Base-by-base conservation (phyloP, 208 protist genomes). In the Leishmania arabica region DNA sequence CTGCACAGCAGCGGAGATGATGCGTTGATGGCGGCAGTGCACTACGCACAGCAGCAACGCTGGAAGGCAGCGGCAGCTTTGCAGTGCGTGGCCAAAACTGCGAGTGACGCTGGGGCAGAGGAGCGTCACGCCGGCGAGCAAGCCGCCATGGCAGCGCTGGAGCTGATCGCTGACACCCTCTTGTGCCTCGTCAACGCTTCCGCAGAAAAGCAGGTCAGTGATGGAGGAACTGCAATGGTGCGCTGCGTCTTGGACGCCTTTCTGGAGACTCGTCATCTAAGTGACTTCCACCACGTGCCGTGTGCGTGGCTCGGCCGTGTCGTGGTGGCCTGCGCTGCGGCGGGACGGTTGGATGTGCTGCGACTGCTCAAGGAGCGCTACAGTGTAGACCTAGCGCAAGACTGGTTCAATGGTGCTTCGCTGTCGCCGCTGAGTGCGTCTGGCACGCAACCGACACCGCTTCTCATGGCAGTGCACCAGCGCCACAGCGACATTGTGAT, bases 231-330 rank as follows among this genome's bases (percentile, higher is more conserved):
- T 68, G 37, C 81, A 79, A 79, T 82, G 15, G 82, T 84, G 81
- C 79, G 77, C 64, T 75, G 68, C 79, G 31, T 85, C 65, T 56
- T 85, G 31, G 75, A 89, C 60, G 81, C 78, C 27, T 81, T 84
- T 75, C 31, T 86, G 60, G 69, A 47, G n/a, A 40, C 80, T 24
- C 75, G 81, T n/a, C 72, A 84, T 17, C 54, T 75, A 34, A 70
- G 5, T 8, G 83, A 87, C 80, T 77, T 89, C 49, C 66, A 37
- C 47, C 72, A 72, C n/a, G 83, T 81, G 27, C 72, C 75, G 42
- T 86, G 86, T 60, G 19, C 15, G 21, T 93, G 87, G 91, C 73
- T 95, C 17, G 83, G 74, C 66, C 76, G 80, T 66, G 86, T 94
- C 13, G 80, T 93, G 47, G 70, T 70, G n/a, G 79, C 69, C 75